These are phyloP conservation scores for Elongisporangium undulatum DNA, from an alignment of 352 stramenopile species.

Conservation along the genomic window DNA sequence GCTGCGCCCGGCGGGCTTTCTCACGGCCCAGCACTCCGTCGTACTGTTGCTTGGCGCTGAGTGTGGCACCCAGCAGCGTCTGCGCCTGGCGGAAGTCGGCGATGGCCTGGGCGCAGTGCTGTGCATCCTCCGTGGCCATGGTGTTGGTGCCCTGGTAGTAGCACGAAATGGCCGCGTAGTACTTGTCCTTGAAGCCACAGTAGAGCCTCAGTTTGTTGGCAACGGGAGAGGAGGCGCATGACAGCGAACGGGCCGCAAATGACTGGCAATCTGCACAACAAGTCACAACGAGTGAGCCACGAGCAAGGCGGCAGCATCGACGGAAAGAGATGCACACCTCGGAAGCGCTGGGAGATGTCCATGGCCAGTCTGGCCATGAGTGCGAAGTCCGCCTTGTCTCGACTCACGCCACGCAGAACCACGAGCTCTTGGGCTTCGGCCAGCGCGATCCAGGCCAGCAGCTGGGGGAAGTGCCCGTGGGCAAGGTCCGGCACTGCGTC, in stretches of 20 bases:
- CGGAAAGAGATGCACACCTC: slow-evolving; percentile 12
- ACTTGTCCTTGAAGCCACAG: slow-evolving; percentile 50
- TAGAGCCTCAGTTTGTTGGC: slow-evolving; percentile 40
- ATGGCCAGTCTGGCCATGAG: slow-evolving; percentile 64
- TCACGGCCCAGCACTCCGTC: slow-evolving; percentile 6
- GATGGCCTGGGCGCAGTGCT: slow-evolving; percentile 47
- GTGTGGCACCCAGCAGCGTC: slow-evolving; percentile 31
- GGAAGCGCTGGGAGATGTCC: slow-evolving; percentile 49
- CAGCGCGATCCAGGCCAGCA: slow-evolving; percentile 53
- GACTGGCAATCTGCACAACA: slow-evolving; percentile 20
- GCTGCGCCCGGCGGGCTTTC: slow-evolving; percentile 24
- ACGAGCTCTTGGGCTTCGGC: slow-evolving; percentile 66
- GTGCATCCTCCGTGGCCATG: slow-evolving; percentile 48
- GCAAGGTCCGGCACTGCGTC: slow-evolving; percentile 51
- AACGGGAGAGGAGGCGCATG: slow-evolving; percentile 27
- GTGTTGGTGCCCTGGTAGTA: slow-evolving; percentile 63
- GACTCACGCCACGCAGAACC: slow-evolving; percentile 50
- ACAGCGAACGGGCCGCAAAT: slow-evolving; percentile 23
- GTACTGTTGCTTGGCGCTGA: slow-evolving; percentile 19
- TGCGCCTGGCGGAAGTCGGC: slow-evolving; percentile 53
- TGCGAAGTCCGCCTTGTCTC: slow-evolving; percentile 53
- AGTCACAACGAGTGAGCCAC: slow-evolving; percentile 2
- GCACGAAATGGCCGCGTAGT: slow-evolving; percentile 49
- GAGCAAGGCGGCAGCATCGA: neutral
- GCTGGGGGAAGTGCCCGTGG: slow-evolving; percentile 34